Conservation (phyloP, 2,329 filamentous ascomycete genomes). For the Drechslerella coelobrocha region DNA sequence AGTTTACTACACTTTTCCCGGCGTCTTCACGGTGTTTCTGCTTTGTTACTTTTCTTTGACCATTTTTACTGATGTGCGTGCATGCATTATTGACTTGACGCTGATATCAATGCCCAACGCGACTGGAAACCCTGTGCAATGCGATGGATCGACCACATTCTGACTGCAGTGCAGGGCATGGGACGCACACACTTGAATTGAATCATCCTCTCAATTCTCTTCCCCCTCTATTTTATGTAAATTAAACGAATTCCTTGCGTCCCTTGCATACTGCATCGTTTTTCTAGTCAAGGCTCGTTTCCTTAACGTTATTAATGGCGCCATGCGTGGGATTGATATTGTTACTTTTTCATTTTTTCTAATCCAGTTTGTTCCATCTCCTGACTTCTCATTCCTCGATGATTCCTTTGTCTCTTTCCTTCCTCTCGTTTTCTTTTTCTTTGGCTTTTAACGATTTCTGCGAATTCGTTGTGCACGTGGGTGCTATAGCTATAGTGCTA, state of each 20-base stretch:
- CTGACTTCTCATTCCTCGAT: conserved; percentile 48
- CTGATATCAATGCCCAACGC: conserved; percentile 11
- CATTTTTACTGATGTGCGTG: conserved; percentile 9
- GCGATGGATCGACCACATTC: conserved; percentile 31
- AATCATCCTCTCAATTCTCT: background rate
- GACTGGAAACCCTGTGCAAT: conserved; percentile 22
- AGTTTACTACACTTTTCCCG: conserved; percentile 22
- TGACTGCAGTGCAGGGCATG: conserved; percentile 23
- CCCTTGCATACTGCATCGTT: conserved; percentile 25
- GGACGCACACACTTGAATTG: conserved; percentile 34
- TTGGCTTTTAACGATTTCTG: conserved; percentile 19
- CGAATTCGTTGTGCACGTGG: conserved; percentile 18
- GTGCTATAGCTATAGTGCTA: conserved; percentile 1
- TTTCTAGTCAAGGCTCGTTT: conserved; percentile 33
- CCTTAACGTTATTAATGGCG: conserved; percentile 16
- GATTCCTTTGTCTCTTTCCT: conserved; percentile 42
- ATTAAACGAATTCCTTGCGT: conserved; percentile 48
- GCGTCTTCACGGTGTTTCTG: conserved; percentile 45
- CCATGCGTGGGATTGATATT: conserved; percentile 37
- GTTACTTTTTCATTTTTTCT: conserved; percentile 11
- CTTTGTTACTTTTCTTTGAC: conserved; percentile 23
- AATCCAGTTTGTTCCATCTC: background rate
- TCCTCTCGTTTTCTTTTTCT: conserved; percentile 38
- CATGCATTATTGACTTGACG: conserved; percentile 8
- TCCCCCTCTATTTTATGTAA: conserved; percentile 25